A percentile compares a stretch with the other conserved stretches of the same genome.
Conservation (phyloP, 495 filamentous ascomycete genomes). For the Melanomma pulvis-pyrius region DNA sequence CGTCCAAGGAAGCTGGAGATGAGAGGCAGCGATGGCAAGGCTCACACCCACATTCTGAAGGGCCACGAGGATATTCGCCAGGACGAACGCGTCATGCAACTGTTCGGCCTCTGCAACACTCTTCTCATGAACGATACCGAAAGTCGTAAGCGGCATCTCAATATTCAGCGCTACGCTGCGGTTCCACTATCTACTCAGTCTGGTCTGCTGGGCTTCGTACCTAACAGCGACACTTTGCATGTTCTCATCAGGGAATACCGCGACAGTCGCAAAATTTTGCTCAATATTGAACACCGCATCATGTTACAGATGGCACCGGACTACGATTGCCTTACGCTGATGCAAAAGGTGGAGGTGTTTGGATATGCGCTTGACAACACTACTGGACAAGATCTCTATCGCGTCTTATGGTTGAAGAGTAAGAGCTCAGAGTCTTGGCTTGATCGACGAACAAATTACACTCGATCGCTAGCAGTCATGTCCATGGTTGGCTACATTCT, state of each 20-base stretch:
- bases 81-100: constrained; percentile 98
- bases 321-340: constrained; percentile 95
- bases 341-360: constrained; percentile 99
- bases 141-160: constrained; percentile 93
- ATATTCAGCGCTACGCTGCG: constrained; percentile 90
- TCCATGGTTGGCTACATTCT: constrained; percentile 99
- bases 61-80: constrained; percentile 98
- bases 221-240: constrained; percentile 94
- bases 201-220: constrained; percentile 95
- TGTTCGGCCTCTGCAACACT: constrained; percentile 95
- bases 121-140: constrained; percentile 89
- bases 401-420: constrained; percentile 96
- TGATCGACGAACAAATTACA: constrained; percentile 95
- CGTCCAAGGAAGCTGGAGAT: constrained; percentile 86
- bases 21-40: constrained; percentile 81
- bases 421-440: constrained; percentile 98
- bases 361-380: constrained; percentile 99
- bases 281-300: constrained; percentile 98
- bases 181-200: constrained; percentile 96
- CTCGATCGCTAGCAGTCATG: constrained; percentile 95
- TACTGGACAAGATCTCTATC: constrained; percentile 96
- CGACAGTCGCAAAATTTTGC: constrained; percentile 91
- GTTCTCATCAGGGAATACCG: constrained; percentile 96
- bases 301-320: constrained; percentile 99
- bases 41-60: constrained; percentile 87